Evolutionary conservation across 768 basidiomycete genomes (phyloP).

Genomic region (Termitomyces sp.): DNA sequence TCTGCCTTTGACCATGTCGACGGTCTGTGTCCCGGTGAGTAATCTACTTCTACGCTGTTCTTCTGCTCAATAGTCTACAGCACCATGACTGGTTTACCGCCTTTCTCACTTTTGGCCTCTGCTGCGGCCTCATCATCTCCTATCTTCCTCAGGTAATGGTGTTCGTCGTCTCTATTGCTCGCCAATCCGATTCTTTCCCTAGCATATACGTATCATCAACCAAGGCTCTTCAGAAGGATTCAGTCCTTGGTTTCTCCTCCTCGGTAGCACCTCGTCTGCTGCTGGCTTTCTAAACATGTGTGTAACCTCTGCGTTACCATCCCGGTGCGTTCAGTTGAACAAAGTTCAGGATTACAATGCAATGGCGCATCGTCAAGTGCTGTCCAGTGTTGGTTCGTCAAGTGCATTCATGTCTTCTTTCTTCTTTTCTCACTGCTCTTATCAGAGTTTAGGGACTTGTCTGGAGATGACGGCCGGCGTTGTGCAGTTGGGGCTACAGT

Average conservation of each 20-base stretch:
- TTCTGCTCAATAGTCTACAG: slow-evolving; percentile 28
- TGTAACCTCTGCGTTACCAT: slow-evolving; percentile 14
- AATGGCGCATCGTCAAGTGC: slow-evolving; percentile 78
- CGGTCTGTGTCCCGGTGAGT: neutral
- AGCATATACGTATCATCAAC: slow-evolving; percentile 80
- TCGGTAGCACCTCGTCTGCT: slow-evolving; percentile 82
- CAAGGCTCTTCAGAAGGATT: slow-evolving; percentile 82
- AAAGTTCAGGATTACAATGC: slow-evolving; percentile 64
- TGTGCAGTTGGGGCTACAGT: slow-evolving; percentile 76
- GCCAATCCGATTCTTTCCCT: neutral
- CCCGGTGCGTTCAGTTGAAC: slow-evolving; percentile 8
- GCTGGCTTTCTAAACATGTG: slow-evolving; percentile 85
- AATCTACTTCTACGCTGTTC: neutral
- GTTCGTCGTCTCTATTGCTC: slow-evolving; percentile 15
- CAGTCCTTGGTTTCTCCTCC: slow-evolving; percentile 85
- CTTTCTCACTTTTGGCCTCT: slow-evolving; percentile 60
- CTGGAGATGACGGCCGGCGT: slow-evolving; percentile 79
- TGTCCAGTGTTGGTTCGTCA: slow-evolving; percentile 69
- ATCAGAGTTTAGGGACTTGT: slow-evolving; percentile 64
- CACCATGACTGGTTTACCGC: slow-evolving; percentile 69
- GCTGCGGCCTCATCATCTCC: slow-evolving; percentile 70
- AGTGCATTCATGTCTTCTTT: neutral
- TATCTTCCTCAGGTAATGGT: slow-evolving; percentile 74
- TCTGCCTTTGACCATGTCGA: neutral
- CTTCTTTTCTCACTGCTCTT: neutral